These are phyloP conservation scores for Polyplosphaeria fusca DNA, from an alignment of 495 filamentous ascomycete genomes.

Conservation along the genomic window DNA sequence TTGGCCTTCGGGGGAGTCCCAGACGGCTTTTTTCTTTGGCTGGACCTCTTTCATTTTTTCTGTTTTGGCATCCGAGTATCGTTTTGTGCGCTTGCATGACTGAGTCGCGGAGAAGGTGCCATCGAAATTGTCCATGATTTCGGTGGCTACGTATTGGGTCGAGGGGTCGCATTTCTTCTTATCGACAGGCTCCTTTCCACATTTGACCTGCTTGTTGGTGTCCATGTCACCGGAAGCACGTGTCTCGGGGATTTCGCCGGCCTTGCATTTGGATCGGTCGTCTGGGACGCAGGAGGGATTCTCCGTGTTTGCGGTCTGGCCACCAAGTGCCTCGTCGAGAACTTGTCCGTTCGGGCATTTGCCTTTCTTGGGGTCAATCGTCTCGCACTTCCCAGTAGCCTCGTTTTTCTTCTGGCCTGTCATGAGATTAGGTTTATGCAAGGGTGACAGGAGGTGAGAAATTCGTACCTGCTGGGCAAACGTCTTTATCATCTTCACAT, in stretches of 20 bases:
- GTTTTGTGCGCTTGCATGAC: background rate
- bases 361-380: too few species aligned
- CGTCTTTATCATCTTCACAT: too few species aligned
- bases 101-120: background rate
- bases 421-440: too few species aligned
- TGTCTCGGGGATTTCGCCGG: conserved; percentile 1
- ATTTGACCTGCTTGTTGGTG: conserved; percentile 2
- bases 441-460: too few species aligned
- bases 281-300: background rate
- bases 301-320: background rate
- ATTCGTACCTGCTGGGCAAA: too few species aligned
- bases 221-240: background rate
- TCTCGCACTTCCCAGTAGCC: too few species aligned
- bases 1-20: background rate
- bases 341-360: background rate
- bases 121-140: background rate
- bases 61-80: background rate
- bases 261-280: background rate
- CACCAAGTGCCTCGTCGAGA: background rate
- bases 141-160: background rate
- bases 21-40: background rate
- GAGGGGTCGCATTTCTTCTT: background rate
- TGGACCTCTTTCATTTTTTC: background rate
- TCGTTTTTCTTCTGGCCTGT: too few species aligned
- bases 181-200: conserved; percentile 2